These are phyloP conservation scores for Camillea tinctor DNA, from an alignment of 2,329 filamentous ascomycete species.

Conservation along the genomic window DNA sequence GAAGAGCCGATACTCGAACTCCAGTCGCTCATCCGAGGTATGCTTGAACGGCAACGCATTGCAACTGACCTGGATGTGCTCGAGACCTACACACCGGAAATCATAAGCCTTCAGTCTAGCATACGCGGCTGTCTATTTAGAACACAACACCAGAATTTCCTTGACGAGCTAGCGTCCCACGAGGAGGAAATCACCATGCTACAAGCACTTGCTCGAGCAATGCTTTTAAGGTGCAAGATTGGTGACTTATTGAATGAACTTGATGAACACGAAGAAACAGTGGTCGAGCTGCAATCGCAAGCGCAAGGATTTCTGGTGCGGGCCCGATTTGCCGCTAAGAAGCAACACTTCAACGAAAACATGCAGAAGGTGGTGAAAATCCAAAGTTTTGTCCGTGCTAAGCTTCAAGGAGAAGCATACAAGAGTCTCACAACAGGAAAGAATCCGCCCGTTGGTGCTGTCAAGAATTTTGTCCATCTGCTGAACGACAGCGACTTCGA, in stretches of 20 bases:
- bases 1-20: conserved; percentile 48
- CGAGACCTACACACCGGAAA: conserved; percentile 53
- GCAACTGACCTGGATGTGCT: conserved; percentile 53
- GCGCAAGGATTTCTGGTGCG: conserved; percentile 74
- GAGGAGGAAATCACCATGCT: conserved; percentile 66
- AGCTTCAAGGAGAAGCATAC: conserved; percentile 96
- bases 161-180: conserved; percentile 69
- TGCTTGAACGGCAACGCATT: conserved; percentile 54
- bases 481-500: conserved; percentile 98
- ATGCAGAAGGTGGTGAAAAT: conserved; percentile 99
- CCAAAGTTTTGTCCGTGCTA: conserved; percentile 91
- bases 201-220: conserved; percentile 75
- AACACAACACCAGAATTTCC: conserved; percentile 57
- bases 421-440: conserved; percentile 95
- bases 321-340: conserved; percentile 76
- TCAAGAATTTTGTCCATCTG: conserved; percentile 97
- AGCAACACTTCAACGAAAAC: conserved; percentile 86
- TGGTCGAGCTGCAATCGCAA: conserved; percentile 72
- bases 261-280: conserved; percentile 76
- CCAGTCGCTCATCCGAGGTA: conserved; percentile 61
- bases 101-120: conserved; percentile 64
- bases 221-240: conserved; percentile 73
- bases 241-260: conserved; percentile 73
- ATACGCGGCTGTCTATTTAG: conserved; percentile 66
- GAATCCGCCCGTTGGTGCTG: conserved; percentile 92